phyloP scores from a whole-genome alignment of 2,329 filamentous ascomycete genomes.

The Hansfordia pulvinata region DNA sequence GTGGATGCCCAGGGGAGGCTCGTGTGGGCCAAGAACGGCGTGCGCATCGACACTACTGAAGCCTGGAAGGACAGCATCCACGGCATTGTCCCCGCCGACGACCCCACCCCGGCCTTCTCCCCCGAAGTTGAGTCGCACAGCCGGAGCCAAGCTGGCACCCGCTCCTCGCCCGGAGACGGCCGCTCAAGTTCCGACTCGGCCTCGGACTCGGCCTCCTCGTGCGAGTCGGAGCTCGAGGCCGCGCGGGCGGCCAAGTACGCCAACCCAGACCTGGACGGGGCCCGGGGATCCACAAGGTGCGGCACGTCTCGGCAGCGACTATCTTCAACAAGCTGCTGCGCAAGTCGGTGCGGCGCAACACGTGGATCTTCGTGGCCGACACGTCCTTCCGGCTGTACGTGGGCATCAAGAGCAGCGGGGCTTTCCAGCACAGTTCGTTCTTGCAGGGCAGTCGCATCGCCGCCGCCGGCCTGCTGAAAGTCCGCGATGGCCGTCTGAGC shows the following conservation, averaged over 20 bases:
- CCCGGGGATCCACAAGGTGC: constrained; percentile 37
- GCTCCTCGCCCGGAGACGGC: constrained; percentile 12
- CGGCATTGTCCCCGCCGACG: constrained; percentile 52
- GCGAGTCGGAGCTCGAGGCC: constrained; percentile 37
- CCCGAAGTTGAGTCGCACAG: constrained; percentile 16
- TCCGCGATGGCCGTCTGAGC: constrained; percentile 66
- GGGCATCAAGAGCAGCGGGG: constrained; percentile 77
- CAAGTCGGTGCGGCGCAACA: constrained; percentile 71
- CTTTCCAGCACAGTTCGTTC: constrained; percentile 87
- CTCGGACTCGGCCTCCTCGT: constrained; percentile 19
- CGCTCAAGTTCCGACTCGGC: constrained; percentile 4
- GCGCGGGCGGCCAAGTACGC: constrained; percentile 52
- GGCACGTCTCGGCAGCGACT: constrained; percentile 55
- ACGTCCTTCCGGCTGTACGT: constrained; percentile 76
- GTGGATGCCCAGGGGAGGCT: constrained; percentile 63
- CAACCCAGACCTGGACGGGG: constrained; percentile 46
- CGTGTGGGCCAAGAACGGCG: constrained; percentile 77
- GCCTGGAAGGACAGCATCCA: constrained; percentile 68
- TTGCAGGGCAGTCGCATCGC: constrained; percentile 70
- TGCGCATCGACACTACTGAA: constrained; percentile 62
- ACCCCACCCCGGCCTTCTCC: constrained; percentile 41
- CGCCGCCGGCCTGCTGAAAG: constrained; percentile 72
- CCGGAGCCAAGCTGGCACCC: constrained; percentile 12
- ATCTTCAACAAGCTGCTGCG: constrained; percentile 69
- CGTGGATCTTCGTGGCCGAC: constrained; percentile 89